These are phyloP conservation scores for Cryptosporidium viatorum DNA, from an alignment of 169 alveolate genomes.

Conservation along the genomic window DNA sequence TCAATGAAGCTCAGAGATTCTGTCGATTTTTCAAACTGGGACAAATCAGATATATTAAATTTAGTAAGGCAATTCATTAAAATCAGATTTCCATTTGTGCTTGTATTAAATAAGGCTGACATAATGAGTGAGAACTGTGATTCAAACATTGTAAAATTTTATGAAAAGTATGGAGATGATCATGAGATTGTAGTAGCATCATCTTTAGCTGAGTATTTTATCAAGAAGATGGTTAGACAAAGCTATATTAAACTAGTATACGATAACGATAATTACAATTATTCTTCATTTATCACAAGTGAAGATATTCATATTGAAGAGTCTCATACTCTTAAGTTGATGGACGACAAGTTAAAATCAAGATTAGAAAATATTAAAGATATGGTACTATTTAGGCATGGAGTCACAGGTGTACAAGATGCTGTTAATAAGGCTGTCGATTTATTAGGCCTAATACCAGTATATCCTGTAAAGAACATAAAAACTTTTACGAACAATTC, in stretches of 20 bases:
- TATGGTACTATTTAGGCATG: constrained; percentile 82
- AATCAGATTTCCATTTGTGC: constrained; percentile 81
- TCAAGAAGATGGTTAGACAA: constrained; percentile 60
- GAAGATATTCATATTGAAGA: constrained; percentile 68
- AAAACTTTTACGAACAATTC: constrained; percentile 52
- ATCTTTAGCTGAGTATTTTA: constrained; percentile 67
- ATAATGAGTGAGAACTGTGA: constrained; percentile 71
- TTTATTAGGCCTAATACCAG: constrained; percentile 78
- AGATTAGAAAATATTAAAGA: constrained; percentile 81
- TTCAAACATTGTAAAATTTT: constrained; percentile 45
- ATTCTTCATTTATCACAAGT: constrained; percentile 36
- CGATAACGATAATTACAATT: constrained; percentile 12
- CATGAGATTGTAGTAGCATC: constrained; percentile 57
- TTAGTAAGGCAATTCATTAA: constrained; percentile 76
- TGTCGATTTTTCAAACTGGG: constrained; percentile 78
- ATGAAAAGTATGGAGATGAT: constrained; percentile 39
- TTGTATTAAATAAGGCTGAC: constrained; percentile 83
- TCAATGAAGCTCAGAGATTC: constrained; percentile 76
- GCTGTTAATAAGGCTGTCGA: constrained; percentile 81
- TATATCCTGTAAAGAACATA: constrained; percentile 81
- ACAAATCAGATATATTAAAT: constrained; percentile 53
- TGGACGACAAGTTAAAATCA: constrained; percentile 78
- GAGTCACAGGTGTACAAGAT: constrained; percentile 82
- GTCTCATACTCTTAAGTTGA: constrained; percentile 67
- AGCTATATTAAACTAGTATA: constrained; percentile 26